A percentile compares a stretch with the other conserved stretches of the same genome.
Conservation (phyloP, 495 filamentous ascomycete genomes). For the Eremomyces bilateralis region DNA sequence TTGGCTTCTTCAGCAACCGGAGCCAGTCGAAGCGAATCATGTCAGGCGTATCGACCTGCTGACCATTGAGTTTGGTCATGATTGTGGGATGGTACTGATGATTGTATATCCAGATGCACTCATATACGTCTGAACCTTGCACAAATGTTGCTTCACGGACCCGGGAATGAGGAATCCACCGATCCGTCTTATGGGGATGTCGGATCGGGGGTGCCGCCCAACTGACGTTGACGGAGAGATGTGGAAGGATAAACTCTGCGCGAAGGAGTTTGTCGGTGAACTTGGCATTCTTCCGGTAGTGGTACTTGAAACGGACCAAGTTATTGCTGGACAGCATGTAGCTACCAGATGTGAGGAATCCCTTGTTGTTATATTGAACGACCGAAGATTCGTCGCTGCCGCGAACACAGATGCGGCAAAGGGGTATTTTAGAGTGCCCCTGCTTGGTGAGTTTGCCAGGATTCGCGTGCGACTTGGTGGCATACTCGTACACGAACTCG, state of each 20-base stretch:
- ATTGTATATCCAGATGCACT: constrained; percentile 35
- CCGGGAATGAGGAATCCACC: constrained; percentile 37
- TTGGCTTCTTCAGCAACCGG: constrained; percentile 32
- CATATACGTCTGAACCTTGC: constrained; percentile 29
- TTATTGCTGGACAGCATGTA: constrained; percentile 33
- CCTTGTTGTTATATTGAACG: constrained; percentile 32
- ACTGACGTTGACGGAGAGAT: constrained; percentile 32
- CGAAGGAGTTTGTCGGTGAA: constrained; percentile 35
- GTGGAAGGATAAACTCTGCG: constrained; percentile 32
- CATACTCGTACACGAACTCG: constrained; percentile 30
- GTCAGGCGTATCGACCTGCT: constrained; percentile 30
- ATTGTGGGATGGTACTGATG: constrained; percentile 41
- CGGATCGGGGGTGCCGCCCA: constrained; percentile 34
- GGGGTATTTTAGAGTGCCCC: constrained; percentile 20
- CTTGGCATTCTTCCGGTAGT: constrained; percentile 33
- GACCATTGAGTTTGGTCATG: constrained; percentile 33
- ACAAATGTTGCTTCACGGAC: constrained; percentile 37
- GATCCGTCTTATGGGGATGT: constrained; percentile 29
- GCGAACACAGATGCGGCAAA: constrained; percentile 25
- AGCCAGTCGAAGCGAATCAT: constrained; percentile 37
- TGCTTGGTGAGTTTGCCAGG: constrained; percentile 8
- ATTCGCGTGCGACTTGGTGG: constrained; percentile 3
- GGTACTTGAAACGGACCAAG: constrained; percentile 32
- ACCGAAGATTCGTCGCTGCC: constrained; percentile 26
- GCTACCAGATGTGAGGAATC: constrained; percentile 31